Evolutionary conservation across 1,284 basidiomycete species (phyloP), one percentile per base, ranked within the genome.

Genomic region (Cutaneotrichosporon sp.): DNA sequence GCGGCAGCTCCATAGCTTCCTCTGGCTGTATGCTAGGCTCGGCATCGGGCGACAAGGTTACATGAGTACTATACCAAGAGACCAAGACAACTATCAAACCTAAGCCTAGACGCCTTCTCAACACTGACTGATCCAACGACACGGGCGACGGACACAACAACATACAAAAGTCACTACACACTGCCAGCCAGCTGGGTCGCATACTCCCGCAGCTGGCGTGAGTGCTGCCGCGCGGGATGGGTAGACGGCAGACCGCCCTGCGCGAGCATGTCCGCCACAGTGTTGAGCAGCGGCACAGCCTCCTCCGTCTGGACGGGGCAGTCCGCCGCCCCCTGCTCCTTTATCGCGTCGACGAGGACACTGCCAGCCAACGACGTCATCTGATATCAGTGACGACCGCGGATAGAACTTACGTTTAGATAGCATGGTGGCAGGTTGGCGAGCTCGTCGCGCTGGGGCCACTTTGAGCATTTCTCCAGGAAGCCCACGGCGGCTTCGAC

Each of bases 361-460:
- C 37, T 50, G 34, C 54, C 60, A 3, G 61, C 59, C 3, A 60
- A 42, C 0, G 54, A 49, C 10, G 59, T 61, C 62, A 64, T 64
- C 60, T 64, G 44, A 17, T 14, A 46, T 37, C 26, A 51, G 47
- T 32, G 29, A 9, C 14, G 29, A 2, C 14, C 19, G 45, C 17
- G 32, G 19, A 14, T 19, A 29, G 11, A 2, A 61, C 64, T 60
- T 29, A 67, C 64, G 3, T 51, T 44, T 17, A 66, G 54, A 35
- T 67, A 67, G 14, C 61, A 61, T 20, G 64, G 63, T 3, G 64
- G 63, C 10, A 71, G 53, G 46, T 64, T 61, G 6, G 56, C 51
- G 14, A 71, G 38, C 27, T 60, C 59, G 24, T 52, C 55, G 12
- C 38, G 26, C 39, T 50, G 51, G 11, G 44, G 47, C 69, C 69